These are phyloP conservation scores for Piedraia hortae DNA, from an alignment of 2,329 filamentous ascomycete species.

Conservation along the genomic window DNA sequence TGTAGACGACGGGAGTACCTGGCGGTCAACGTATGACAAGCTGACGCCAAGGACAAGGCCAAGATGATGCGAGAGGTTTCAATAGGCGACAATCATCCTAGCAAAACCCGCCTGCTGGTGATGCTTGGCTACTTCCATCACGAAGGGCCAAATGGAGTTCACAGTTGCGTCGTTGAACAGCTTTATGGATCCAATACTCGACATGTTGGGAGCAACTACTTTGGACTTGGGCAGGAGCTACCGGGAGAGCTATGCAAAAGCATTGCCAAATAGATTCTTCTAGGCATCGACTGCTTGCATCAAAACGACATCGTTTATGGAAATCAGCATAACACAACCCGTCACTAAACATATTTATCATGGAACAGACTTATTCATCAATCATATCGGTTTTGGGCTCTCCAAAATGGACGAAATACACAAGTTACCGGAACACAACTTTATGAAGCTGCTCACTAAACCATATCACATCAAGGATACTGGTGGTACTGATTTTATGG, in stretches of 20 bases:
- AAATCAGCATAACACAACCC: background rate
- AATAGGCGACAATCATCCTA: background rate
- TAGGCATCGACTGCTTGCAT: background rate
- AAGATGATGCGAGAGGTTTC: background rate
- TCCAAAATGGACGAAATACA: background rate
- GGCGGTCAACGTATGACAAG: background rate
- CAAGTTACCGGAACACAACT: background rate
- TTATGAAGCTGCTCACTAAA: background rate
- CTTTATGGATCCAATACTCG: no score
- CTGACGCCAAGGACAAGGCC: background rate
- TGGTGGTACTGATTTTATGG: background rate
- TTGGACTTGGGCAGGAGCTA: background rate
- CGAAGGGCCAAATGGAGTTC: conserved; percentile 1
- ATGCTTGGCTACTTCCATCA: background rate
- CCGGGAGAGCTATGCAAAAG: background rate
- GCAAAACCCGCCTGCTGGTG: background rate
- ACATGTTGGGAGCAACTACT: no score
- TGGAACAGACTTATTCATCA: background rate
- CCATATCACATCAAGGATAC: no score
- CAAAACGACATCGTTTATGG: background rate
- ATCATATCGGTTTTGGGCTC: background rate
- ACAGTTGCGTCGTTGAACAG: background rate
- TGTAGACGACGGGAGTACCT: background rate
- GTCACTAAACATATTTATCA: background rate
- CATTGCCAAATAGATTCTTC: background rate